Conservation (phyloP, 768 basidiomycete genomes). For the Psilocybe subaeruginosa region DNA sequence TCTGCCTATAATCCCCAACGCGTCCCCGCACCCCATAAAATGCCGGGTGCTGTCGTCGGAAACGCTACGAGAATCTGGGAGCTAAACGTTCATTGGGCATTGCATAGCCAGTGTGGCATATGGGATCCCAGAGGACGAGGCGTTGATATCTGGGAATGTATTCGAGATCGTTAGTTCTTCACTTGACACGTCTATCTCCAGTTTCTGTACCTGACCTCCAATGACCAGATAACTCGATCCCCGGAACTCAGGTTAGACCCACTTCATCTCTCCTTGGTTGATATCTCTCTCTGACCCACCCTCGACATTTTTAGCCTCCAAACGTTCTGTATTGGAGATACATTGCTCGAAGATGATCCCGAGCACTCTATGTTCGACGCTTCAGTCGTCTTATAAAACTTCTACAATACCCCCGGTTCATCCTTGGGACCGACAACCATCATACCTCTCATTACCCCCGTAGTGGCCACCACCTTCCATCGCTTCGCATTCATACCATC, state of each 20-base stretch:
- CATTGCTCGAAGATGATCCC: slow-evolving; percentile 43
- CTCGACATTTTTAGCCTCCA: slow-evolving; percentile 29
- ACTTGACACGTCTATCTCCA: not conserved
- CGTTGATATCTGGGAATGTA: slow-evolving; percentile 79
- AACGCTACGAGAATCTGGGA: slow-evolving; percentile 77
- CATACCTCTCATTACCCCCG: slow-evolving; percentile 5
- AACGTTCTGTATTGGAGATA: slow-evolving; percentile 51
- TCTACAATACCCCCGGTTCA: slow-evolving; percentile 4
- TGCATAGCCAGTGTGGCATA: slow-evolving; percentile 69
- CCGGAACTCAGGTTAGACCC: slow-evolving; percentile 44
- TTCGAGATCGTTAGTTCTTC: slow-evolving; percentile 60
- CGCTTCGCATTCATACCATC: not conserved
- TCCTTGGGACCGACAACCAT: slow-evolving; percentile 7
- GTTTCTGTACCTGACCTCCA: slow-evolving; percentile 1
- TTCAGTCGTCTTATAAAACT: slow-evolving; percentile 3
- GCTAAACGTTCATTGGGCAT: slow-evolving; percentile 62
- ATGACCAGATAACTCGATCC: slow-evolving; percentile 58
- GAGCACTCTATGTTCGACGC: not conserved
- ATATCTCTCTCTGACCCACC: not conserved
- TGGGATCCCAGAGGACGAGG: slow-evolving; percentile 70
- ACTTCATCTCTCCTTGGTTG: not conserved
- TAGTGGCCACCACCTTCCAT: not conserved
- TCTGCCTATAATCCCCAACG: slow-evolving; percentile 9
- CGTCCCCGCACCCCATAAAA: slow-evolving; percentile 20
- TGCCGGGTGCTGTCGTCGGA: slow-evolving; percentile 54